Base-by-base conservation (phyloP, 495 filamentous ascomycete species). In the Hypoxylon trugodes region DNA sequence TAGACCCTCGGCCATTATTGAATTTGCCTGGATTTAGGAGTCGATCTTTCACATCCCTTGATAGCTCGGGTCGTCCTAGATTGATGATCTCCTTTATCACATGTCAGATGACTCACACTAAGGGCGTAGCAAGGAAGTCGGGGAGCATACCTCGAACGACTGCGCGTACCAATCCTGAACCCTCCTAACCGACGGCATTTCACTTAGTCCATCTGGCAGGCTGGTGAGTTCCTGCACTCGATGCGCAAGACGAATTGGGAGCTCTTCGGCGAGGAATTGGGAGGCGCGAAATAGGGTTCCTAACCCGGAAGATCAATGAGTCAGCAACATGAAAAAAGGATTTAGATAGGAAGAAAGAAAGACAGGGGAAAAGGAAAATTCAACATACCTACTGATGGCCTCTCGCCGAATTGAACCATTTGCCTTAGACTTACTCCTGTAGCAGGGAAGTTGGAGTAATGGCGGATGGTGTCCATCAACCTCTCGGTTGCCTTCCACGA, bases 161-260 rank as follows among this genome's bases (percentile, higher is more conserved):
- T 98, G 96, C 59, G 95, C 96, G 77, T 98, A 98, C 95, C 95
- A 98, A 65, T 97, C 93, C 75, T 90, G 86, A 48, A 98, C 95
- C 73, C 87, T 93, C 74, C 89, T 88, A 52, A 98, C 97, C 12
- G 93, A 97, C 26, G 94, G 91, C 95, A 98, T 98, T 57, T 98
- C 92, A 74, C 91, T 97, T 58, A 98, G 85, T 52, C 96, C 95
- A 84, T 98, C 95, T n/a, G 95, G 95, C 4, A 98, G 81, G 73
- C 90, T 88, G 8, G 88, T 86, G 58, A 98, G 86, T 75, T 98
- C 95, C 74, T 95, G 90, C 57, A 98, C 95, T 50, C 95, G 89
- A 69, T 98, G 96, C 50, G 95, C 95, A 47, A 98, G 84, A 22
- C 95, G 92, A 69, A 98, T 98, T 49, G 95, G 95, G 18, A 98